These are phyloP conservation scores for Komagataella kurtzmanii DNA, from an alignment of 805 yeast species.

Conservation along the genomic window DNA sequence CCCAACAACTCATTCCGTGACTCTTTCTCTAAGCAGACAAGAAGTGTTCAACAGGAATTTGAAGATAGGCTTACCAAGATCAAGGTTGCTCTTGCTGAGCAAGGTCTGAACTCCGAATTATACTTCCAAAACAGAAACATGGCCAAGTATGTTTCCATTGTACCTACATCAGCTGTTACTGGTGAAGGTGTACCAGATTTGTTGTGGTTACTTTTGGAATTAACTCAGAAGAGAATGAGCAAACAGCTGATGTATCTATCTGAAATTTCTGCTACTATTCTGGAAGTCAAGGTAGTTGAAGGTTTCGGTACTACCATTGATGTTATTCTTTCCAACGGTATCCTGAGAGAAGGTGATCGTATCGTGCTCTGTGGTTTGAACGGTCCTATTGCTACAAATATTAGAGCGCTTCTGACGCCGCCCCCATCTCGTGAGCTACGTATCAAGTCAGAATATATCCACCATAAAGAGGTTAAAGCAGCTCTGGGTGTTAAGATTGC, in stretches of 20 bases:
- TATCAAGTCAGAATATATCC: constrained; percentile 91
- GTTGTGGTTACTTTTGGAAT: constrained; percentile 85
- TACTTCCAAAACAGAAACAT: constrained; percentile 91
- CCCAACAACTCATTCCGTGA: constrained; percentile 96
- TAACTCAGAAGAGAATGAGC: constrained; percentile 98
- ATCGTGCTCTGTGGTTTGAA: constrained; percentile 94
- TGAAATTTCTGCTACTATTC: constrained; percentile 86
- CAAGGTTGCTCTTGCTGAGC: constrained; percentile 89
- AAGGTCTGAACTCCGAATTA: constrained; percentile 94
- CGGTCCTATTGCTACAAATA: constrained; percentile 95
- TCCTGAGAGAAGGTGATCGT: constrained; percentile 87
- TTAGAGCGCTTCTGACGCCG: constrained; percentile 92
- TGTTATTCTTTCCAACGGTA: constrained; percentile 95
- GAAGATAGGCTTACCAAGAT: constrained; percentile 76
- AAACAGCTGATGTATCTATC: constrained; percentile 94
- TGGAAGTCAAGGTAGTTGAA: constrained; percentile 96
- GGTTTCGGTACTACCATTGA: constrained; percentile 98
- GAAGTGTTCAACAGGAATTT: constrained; percentile 85
- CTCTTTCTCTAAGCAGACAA: constrained; percentile 69
- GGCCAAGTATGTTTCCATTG: constrained; percentile 88
- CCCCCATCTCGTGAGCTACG: constrained; percentile 96
- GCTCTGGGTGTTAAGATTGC: constrained; percentile 98
- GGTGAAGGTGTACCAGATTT: constrained; percentile 99
- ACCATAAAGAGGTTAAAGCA: constrained; percentile 96
- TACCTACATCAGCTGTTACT: constrained; percentile 97